These are phyloP conservation scores for Lipomyces oligophaga DNA, from an alignment of 805 yeast species.

Conservation along the genomic window DNA sequence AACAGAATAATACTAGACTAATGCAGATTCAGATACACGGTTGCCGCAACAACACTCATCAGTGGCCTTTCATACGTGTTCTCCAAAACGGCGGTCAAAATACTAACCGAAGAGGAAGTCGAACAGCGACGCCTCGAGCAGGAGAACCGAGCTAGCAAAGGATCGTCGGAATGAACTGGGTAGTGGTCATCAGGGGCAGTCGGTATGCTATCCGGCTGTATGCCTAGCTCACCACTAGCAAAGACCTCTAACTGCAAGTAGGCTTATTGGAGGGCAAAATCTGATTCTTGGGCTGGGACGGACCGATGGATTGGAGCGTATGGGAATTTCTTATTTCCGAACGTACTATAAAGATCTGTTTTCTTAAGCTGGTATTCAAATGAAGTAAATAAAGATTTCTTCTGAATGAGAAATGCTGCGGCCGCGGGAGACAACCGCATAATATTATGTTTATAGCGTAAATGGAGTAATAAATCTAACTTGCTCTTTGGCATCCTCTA, in stretches of 20 bases:
- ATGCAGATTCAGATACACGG: slow-evolving; percentile 47
- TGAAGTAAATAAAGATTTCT: no score
- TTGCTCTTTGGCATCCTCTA: no score
- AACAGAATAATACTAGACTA: neutral
- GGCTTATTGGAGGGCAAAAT: no score
- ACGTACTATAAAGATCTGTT: no score
- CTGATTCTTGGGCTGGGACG: no score
- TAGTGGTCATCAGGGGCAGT: neutral
- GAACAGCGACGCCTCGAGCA: slow-evolving; percentile 33
- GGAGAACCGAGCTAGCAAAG: slow-evolving; percentile 30
- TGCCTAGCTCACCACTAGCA: neutral
- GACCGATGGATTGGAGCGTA: no score
- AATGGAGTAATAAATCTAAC: no score
- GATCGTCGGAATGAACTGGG: neutral
- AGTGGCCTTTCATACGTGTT: slow-evolving; percentile 78
- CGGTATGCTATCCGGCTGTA: neutral
- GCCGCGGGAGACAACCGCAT: no score
- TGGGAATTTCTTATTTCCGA: no score
- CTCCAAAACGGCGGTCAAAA: slow-evolving; percentile 64
- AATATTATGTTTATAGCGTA: no score
- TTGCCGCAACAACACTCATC: slow-evolving; percentile 64
- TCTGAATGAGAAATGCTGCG: no score
- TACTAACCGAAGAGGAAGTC: slow-evolving; percentile 35
- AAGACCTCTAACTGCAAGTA: neutral
- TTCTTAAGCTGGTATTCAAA: no score